Percentiles rank a stretch among this genome's conserved stretches.
Evolutionary conservation across 2,329 filamentous ascomycete species (phyloP).

Genomic region (Hypoxylon sp.): DNA sequence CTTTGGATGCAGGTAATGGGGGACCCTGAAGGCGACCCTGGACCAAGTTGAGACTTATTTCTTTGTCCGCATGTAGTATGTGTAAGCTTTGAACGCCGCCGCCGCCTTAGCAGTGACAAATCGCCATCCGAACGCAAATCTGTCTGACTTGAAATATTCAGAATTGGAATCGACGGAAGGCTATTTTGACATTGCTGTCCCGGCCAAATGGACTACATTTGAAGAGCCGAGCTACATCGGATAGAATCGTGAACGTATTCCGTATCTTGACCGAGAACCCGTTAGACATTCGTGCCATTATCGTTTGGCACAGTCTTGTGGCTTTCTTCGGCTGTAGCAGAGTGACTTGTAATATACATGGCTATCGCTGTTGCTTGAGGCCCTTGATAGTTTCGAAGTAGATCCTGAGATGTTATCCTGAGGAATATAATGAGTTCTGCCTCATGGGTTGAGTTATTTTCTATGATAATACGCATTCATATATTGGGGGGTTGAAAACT

Average conservation of each 20-base stretch:
- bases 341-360: conserved; percentile 47
- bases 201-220: conserved; percentile 26
- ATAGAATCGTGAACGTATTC: conserved; percentile 47
- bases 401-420: conserved; percentile 16
- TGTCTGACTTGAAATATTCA: conserved; percentile 23
- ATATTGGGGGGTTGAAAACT: conserved; percentile 29
- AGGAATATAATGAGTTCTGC: conserved; percentile 33
- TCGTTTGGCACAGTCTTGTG: conserved; percentile 47
- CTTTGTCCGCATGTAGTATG: conserved; percentile 36
- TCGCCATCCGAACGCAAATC: conserved; percentile 21
- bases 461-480: conserved; percentile 31
- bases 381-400: conserved; percentile 22
- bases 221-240: conserved; percentile 50
- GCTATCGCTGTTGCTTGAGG: conserved; percentile 28
- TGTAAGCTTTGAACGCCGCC: conserved; percentile 35
- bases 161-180: conserved; percentile 12
- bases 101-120: conserved; percentile 1
- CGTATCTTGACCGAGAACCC: conserved; percentile 48
- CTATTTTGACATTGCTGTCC: conserved; percentile 16
- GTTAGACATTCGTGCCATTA: conserved; percentile 49
- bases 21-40: conserved; percentile 38
- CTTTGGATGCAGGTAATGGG: conserved; percentile 31
- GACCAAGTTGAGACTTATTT: conserved; percentile 22
- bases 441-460: conserved; percentile 45
- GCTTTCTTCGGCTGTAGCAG: conserved; percentile 42